These are phyloP conservation scores for Polytolypa hystricis DNA, from an alignment of 2,329 filamentous ascomycete genomes.

Conservation along the genomic window DNA sequence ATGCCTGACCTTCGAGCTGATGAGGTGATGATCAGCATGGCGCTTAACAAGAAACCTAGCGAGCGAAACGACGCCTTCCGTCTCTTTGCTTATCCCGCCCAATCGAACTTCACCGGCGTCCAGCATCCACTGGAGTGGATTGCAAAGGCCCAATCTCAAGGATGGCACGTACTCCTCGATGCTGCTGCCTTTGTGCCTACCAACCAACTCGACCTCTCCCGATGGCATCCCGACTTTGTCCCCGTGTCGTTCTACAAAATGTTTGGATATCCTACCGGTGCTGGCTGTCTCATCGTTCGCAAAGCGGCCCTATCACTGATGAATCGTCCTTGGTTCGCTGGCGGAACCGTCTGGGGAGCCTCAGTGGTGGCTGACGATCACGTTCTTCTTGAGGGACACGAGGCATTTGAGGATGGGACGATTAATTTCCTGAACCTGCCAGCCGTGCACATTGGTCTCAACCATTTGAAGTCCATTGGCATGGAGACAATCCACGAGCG, in stretches of 20 bases:
- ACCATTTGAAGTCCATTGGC: conserved; percentile 29
- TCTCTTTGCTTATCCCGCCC: conserved; percentile 55
- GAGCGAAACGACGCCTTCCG: conserved; percentile 20
- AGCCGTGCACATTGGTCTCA: conserved; percentile 47
- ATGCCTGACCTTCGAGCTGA: conserved; percentile 5
- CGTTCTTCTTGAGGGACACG: conserved; percentile 29
- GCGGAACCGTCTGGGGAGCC: conserved; percentile 44
- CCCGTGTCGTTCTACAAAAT: conserved; percentile 56
- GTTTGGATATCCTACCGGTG: conserved; percentile 52
- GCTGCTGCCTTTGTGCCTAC: conserved; percentile 56
- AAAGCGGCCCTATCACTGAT: conserved; percentile 45
- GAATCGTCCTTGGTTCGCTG: conserved; percentile 53
- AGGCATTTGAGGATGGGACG: conserved; percentile 56
- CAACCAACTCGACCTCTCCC: conserved; percentile 43
- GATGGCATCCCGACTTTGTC: conserved; percentile 48
- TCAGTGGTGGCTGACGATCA: conserved; percentile 8
- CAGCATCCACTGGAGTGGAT: conserved; percentile 51
- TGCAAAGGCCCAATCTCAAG: conserved; percentile 15
- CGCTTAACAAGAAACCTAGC: conserved; percentile 3
- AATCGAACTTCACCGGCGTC: conserved; percentile 59
- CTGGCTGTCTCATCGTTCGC: conserved; percentile 50
- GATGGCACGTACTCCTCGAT: conserved; percentile 45
- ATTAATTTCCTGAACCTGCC: conserved; percentile 55
- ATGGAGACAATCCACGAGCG: conserved; percentile 51
- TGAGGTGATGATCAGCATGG: conserved; percentile 1